Percentiles rank a stretch among this genome's conserved stretches.
phyloP scores from a whole-genome alignment of 108 stramenopile genomes.

The Fragilaria crotonensis region DNA sequence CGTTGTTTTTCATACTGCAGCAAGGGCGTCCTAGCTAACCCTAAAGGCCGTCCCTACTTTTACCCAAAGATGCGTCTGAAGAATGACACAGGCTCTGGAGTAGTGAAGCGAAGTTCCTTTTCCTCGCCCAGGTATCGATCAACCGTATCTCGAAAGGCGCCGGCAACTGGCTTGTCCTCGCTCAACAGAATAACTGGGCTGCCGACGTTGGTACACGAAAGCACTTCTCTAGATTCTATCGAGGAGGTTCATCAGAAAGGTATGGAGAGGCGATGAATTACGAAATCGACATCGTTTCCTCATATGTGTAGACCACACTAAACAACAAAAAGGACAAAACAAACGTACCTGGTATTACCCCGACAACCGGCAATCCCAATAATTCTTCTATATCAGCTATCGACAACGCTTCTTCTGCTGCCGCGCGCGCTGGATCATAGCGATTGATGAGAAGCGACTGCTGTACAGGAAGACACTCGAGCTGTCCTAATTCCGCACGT shows the following conservation, averaged over 20 bases:
- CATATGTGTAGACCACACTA: too few species aligned
- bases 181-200: slow-evolving; percentile 44
- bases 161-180: slow-evolving; percentile 26
- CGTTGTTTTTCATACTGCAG: too few species aligned
- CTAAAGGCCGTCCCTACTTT: too few species aligned
- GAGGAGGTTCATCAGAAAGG: neutral
- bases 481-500: slow-evolving; percentile 38
- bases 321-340: too few species aligned
- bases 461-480: slow-evolving; percentile 20
- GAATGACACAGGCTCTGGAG: slow-evolving; percentile 29
- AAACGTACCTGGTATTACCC: slow-evolving; percentile 38
- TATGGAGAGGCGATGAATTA: neutral
- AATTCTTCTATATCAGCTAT: slow-evolving; percentile 54
- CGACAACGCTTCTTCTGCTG: slow-evolving; percentile 32
- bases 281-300: neutral
- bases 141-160: slow-evolving; percentile 44
- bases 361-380: slow-evolving; percentile 50
- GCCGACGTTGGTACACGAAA: slow-evolving; percentile 60
- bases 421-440: slow-evolving; percentile 47
- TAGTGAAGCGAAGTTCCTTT: slow-evolving; percentile 25
- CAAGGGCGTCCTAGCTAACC: too few species aligned
- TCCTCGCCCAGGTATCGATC: slow-evolving; percentile 42
- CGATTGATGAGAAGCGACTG: slow-evolving; percentile 45
- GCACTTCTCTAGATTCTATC: slow-evolving; percentile 41
- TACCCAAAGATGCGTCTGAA: slow-evolving; percentile 22